Evolutionary conservation across 2,329 filamentous ascomycete genomes (phyloP), one percentile per base, ranked within the genome.

Genomic region (Fusarium oxysporum): DNA sequence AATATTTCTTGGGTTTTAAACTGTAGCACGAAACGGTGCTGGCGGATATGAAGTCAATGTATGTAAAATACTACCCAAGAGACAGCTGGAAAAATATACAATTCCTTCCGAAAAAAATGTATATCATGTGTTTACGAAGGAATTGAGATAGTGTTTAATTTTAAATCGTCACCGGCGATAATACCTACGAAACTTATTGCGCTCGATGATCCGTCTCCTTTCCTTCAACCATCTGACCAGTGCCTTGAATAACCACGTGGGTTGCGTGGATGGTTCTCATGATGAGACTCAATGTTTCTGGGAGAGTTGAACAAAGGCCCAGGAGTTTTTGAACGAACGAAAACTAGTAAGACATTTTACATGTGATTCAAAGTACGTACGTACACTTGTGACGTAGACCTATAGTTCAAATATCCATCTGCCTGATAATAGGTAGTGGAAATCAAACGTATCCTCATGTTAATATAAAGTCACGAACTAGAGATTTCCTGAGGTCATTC

Each of bases 211-310:
- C 33, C 9, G 19, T 21, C 32, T 21, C 48, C 32, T 37, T 25
- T 35, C 16, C 32, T 25, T 21, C 6, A 11, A 25, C 8, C 32
- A 51, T 50, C 13, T 37, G 6, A 21, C 16, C n/a, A 19, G 8
- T 33, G 9, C 8, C 10, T 5, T 14, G 13, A 41, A 14, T 21
- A 30, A 60, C 21, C 58, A 65, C 33, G 41, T 61, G 38, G 17
- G 32, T 50, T 41, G 21, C 23, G 53, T 25, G 33, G 40, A 33
- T 62, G 35, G 61, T 60, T 50, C 61, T 25, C 58, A 55, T 73
- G 54, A 73, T 63, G 33, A 32, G 11, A 21, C n/a, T 41, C 12
- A 44, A n/a, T n/a, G 5, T 19, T 19, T 43, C 30, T 35, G 17
- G 30, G 12, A 45, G 28, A 30, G 11, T 33, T 25, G 19, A 33